These are phyloP conservation scores for Erodium moschatum DNA, from an alignment of 441 rosid genomes.

Conservation along the genomic window DNA sequence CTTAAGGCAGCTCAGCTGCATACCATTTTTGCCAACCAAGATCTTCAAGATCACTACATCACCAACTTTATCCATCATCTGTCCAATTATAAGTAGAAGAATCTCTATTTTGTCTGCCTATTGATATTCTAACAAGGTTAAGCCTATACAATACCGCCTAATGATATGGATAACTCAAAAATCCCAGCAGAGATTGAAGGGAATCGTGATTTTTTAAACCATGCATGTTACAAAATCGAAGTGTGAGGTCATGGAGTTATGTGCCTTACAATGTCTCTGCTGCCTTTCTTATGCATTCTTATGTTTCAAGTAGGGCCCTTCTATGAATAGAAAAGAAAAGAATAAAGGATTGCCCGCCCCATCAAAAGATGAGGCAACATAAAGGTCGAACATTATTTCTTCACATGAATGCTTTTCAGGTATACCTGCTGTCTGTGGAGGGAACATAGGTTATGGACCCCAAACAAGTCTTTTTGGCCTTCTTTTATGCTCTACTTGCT, in stretches of 20 bases:
- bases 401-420: background rate
- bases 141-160: too few relatives aligned
- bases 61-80: constrained; percentile 16
- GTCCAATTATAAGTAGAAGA: background rate
- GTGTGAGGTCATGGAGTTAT: background rate
- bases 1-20: constrained; percentile 16
- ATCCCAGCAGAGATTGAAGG: background rate
- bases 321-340: background rate
- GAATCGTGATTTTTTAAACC: background rate
- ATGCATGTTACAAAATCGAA: too few relatives aligned
- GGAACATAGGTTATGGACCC: background rate
- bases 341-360: background rate
- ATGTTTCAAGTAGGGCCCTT: background rate
- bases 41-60: constrained; percentile 18
- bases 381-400: background rate
- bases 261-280: background rate
- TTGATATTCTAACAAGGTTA: too few relatives aligned
- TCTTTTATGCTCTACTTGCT: background rate
- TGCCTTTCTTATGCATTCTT: background rate
- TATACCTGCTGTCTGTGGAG: background rate
- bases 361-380: background rate
- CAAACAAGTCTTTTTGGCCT: background rate
- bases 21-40: constrained; percentile 16
- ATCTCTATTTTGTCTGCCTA: background rate
- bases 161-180: background rate